Base-by-base conservation (phyloP, 768 basidiomycete species). In the Cubamyces sp. region DNA sequence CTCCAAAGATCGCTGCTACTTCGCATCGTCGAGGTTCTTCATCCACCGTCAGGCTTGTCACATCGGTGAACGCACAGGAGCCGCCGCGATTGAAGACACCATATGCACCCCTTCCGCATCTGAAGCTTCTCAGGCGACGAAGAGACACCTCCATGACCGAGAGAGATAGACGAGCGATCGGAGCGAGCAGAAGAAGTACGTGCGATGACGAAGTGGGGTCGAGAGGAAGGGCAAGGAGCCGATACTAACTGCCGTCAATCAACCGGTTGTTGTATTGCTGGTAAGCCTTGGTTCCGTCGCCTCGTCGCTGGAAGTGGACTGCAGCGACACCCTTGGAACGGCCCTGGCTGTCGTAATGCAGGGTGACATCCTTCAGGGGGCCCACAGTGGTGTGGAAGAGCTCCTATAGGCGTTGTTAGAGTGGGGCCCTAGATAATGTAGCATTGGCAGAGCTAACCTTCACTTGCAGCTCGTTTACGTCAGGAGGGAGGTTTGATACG, bases 181-280 rank as follows among this genome's bases (percentile, higher is more conserved):
- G 45, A 60, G 59, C 50, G 59, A 53, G 60, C 55, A 60, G 48
- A 60, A 57, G 37, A 51, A 19, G 43, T 42, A 61, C 51, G 56
- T 41, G 42, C 45, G 55, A 57, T 18, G 70, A 34, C 74, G 68
- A 75, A 77, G 74, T 66, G 68, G 66, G 69, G 67, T 71, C 71
- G 66, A 64, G 63, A 58, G 64, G 66, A 77, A 75, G 68, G 72
- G 73, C 71, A 74, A 74, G 74, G 70, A 73, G 82, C 79, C 80
- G 86, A 84, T 91, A 98, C 97, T 94, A 91, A 99, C 97, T 97
- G 82, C 95, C 94, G 90, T 99, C 97, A 87, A 99, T 96, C 80
- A 98, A 91, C 75, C 97, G 90, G 80, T 92, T 93, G 85, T 99
- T 94, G 82, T 98, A 99, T 67, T 92, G 86, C 69, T 90, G 84